Evolutionary conservation across 225 moss, liverwort and hornwort genomes (phyloP), one percentile per base, ranked within the genome.

Genomic region (Climacium dendroides): DNA sequence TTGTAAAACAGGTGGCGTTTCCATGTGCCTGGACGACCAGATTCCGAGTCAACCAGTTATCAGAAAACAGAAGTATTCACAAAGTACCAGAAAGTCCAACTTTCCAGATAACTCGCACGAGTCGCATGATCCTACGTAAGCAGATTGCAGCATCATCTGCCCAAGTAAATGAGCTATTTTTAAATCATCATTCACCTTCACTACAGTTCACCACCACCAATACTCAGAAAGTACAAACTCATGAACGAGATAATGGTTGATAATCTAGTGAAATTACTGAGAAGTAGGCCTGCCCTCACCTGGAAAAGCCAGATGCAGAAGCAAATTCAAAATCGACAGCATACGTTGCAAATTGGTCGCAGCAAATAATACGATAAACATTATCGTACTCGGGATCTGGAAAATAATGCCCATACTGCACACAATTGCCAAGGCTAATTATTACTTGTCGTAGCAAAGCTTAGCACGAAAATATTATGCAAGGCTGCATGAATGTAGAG

Each of bases 341-440:
- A 88, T 96, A 99, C 14, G 99, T 96, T 78, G 97, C 95, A 90
- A 91, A 99, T 77, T 95, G 96, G 84, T 99, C 97, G 86, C 99
- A 99, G 90, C 99, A 97, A 69, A 97, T 97, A 48, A 99, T 99
- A 80, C 96, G 99, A 85, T 96, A 96, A 88, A 99, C 91, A 88
- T 99, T 95, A 57, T 99, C 99, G 84, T 94, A 99, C 86, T 96
- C 95, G 66, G 96, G 97, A 93, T 99, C 99, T 30, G 96, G 91
- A 86, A 96, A 99, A 90, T 93, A 99, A 92, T 99, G 99, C 64
- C 99, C 99, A 74, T 97, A 97, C 97, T 99, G 96, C 93, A 91
- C 66, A 83, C 89, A 75, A 74, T 74, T 83, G 82, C 85, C 83
- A 52, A 78, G 78, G 85, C 34, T 30, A 78, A 28, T 73, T 57